These are phyloP conservation scores for Cetradonia linearis DNA, from an alignment of 495 filamentous ascomycete genomes.

Conservation along the genomic window DNA sequence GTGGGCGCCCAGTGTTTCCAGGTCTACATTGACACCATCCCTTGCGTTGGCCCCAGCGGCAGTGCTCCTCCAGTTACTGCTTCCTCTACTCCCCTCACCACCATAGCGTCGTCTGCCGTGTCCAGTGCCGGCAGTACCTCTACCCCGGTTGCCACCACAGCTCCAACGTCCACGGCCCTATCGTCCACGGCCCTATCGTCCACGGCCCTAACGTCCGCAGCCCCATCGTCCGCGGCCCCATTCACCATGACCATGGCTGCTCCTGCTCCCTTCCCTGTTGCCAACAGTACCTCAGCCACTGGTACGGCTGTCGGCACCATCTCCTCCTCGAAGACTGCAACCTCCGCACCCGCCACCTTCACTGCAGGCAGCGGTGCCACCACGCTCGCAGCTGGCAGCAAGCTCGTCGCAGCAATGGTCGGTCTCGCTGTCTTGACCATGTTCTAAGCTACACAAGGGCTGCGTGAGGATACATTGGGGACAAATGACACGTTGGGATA, in stretches of 20 bases:
- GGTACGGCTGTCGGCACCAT: neutral
- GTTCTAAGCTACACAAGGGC: neutral
- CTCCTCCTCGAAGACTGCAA: neutral
- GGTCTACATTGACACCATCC: slow-evolving; percentile 38
- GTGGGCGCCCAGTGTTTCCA: slow-evolving; percentile 45
- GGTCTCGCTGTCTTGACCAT: slow-evolving; percentile 7
- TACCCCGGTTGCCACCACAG: neutral
- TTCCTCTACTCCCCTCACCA: neutral
- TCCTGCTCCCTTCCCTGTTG: neutral
- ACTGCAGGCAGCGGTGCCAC: slow-evolving; percentile 5
- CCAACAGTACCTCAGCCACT: slow-evolving; percentile 1
- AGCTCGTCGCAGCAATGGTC: neutral
- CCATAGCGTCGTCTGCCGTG: neutral
- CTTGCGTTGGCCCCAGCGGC: slow-evolving; percentile 1
- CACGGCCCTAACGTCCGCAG: neutral
- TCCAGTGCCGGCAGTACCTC: neutral
- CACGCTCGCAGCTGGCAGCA: slow-evolving; percentile 6
- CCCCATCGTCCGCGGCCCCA: neutral
- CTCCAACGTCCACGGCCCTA: neutral
- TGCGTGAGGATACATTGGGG: neutral
- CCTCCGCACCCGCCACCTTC: neutral
- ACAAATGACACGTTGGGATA: neutral
- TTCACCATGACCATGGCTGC: slow-evolving; percentile 3
- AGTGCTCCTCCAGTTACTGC: neutral
- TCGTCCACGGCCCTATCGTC: neutral